phyloP scores from a whole-genome alignment of 2,329 filamentous ascomycete genomes.

The Cadophora gregata region DNA sequence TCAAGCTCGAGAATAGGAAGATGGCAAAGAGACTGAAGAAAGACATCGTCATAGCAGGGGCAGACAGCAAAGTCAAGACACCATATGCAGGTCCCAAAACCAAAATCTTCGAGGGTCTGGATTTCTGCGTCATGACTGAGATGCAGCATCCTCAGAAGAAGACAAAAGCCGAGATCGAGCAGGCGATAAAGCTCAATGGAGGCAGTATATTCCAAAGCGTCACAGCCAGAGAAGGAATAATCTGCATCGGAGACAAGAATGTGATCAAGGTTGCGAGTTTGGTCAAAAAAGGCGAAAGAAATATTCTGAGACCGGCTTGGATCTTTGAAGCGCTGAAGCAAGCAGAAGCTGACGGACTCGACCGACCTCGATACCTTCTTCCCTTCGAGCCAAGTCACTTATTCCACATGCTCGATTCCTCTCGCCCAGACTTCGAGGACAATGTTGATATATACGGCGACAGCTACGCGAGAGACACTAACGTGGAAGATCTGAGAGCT shows the following conservation, averaged over 20 bases:
- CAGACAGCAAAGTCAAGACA: slow-evolving; percentile 56
- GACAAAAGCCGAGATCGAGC: slow-evolving; percentile 79
- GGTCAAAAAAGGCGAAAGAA: slow-evolving; percentile 71
- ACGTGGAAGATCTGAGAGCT: slow-evolving; percentile 63
- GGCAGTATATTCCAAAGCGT: slow-evolving; percentile 80
- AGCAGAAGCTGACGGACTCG: slow-evolving; percentile 54
- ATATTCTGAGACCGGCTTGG: slow-evolving; percentile 83
- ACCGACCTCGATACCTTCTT: slow-evolving; percentile 64
- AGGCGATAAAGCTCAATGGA: slow-evolving; percentile 81
- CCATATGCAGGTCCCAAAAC: slow-evolving; percentile 64
- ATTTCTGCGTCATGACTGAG: slow-evolving; percentile 85
- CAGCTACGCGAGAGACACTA: slow-evolving; percentile 77
- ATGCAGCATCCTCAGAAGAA: slow-evolving; percentile 72
- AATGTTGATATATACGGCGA: slow-evolving; percentile 82
- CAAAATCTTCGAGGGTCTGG: slow-evolving; percentile 74
- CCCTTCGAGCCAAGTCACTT: slow-evolving; percentile 69
- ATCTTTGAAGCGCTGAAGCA: slow-evolving; percentile 70
- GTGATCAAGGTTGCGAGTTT: slow-evolving; percentile 83
- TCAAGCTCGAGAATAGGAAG: slow-evolving; percentile 74
- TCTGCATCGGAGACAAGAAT: slow-evolving; percentile 81
- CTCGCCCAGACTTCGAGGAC: slow-evolving; percentile 58
- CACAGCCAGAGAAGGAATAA: slow-evolving; percentile 63
- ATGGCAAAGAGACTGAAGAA: slow-evolving; percentile 68
- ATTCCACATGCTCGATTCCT: slow-evolving; percentile 67
- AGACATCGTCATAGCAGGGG: slow-evolving; percentile 74